A percentile compares a stretch with the other conserved stretches of the same genome.
These are phyloP conservation scores for Vitis amurensis DNA, from an alignment of 164 flowering plant species.

Conservation along the genomic window DNA sequence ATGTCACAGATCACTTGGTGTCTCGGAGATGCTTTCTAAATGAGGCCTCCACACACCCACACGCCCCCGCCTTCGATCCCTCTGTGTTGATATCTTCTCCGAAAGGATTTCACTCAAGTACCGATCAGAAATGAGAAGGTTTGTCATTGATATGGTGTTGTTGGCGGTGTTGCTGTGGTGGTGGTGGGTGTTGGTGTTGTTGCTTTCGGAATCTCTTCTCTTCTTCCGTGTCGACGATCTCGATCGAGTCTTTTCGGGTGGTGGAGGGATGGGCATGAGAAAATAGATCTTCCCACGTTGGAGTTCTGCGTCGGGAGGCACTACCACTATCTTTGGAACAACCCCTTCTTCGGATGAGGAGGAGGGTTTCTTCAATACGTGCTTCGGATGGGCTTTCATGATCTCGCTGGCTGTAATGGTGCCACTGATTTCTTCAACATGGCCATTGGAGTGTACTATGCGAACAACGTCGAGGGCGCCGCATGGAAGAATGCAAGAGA, in stretches of 20 bases:
- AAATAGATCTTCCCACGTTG: slow-evolving; percentile 94
- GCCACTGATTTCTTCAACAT: slow-evolving; percentile 76
- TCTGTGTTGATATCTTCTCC: slow-evolving; percentile 63
- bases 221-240: slow-evolving; percentile 32
- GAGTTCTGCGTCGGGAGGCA: slow-evolving; percentile 84
- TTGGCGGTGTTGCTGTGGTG: slow-evolving; percentile 1
- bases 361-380: slow-evolving; percentile 70
- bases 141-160: slow-evolving; percentile 13
- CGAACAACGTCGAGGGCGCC: slow-evolving; percentile 86
- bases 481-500: slow-evolving; percentile 93
- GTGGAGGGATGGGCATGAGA: slow-evolving; percentile 60
- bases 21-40: slow-evolving; percentile 81
- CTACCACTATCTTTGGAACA: slow-evolving; percentile 52
- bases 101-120: slow-evolving; percentile 79
- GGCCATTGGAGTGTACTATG: slow-evolving; percentile 76
- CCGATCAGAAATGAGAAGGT: slow-evolving; percentile 57
- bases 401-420: slow-evolving; percentile 64
- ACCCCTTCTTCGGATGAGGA: slow-evolving; percentile 40
- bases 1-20: slow-evolving; percentile 29
- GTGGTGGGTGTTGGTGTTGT: background rate
- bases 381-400: slow-evolving; percentile 83
- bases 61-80: slow-evolving; percentile 75
- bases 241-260: slow-evolving; percentile 26
- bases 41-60: slow-evolving; percentile 89
- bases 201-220: slow-evolving; percentile 13